Evolutionary conservation across 108 stramenopile species (phyloP).

Genomic region (Epithemia pelagica): DNA sequence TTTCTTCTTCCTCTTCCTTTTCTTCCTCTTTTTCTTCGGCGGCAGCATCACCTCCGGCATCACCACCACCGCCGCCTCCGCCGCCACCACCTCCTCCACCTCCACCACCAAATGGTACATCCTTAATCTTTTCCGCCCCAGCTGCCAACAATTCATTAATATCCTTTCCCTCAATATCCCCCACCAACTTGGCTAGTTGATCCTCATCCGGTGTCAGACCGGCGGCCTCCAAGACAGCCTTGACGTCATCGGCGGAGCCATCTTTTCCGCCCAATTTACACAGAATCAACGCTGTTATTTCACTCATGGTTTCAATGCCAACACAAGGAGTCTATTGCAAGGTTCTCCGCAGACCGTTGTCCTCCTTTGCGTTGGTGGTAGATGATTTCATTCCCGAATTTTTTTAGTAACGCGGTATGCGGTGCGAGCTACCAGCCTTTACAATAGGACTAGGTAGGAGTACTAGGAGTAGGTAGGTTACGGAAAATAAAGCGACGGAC

Average conservation of each 20-base stretch:
- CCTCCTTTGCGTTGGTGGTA: no score
- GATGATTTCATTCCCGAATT: no score
- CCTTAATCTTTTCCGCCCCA: slow-evolving; percentile 87
- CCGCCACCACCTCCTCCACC: slow-evolving; percentile 71
- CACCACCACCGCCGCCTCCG: slow-evolving; percentile 44
- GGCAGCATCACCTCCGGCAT: slow-evolving; percentile 33
- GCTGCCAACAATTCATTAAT: slow-evolving; percentile 71
- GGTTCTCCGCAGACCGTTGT: no score
- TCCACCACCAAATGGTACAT: slow-evolving; percentile 88
- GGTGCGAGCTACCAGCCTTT: no score
- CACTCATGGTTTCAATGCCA: slow-evolving; percentile 58
- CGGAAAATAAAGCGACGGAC: no score
- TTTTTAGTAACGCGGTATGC: no score
- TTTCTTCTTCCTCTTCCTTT: slow-evolving; percentile 52
- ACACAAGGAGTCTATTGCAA: no score
- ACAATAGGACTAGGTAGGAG: no score
- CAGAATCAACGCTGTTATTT: slow-evolving; percentile 76
- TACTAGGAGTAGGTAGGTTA: no score
- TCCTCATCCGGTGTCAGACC: slow-evolving; percentile 73
- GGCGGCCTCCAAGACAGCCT: slow-evolving; percentile 74
- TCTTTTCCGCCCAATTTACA: slow-evolving; percentile 81
- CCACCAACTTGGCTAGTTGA: slow-evolving; percentile 48
- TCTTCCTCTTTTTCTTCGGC: slow-evolving; percentile 37
- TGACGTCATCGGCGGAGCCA: slow-evolving; percentile 76
- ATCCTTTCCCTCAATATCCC: slow-evolving; percentile 80